A percentile compares a stretch with the other conserved stretches of the same genome.
Evolutionary conservation across 73 alveolate species (phyloP).

Genomic region (Stentor roeselii): DNA sequence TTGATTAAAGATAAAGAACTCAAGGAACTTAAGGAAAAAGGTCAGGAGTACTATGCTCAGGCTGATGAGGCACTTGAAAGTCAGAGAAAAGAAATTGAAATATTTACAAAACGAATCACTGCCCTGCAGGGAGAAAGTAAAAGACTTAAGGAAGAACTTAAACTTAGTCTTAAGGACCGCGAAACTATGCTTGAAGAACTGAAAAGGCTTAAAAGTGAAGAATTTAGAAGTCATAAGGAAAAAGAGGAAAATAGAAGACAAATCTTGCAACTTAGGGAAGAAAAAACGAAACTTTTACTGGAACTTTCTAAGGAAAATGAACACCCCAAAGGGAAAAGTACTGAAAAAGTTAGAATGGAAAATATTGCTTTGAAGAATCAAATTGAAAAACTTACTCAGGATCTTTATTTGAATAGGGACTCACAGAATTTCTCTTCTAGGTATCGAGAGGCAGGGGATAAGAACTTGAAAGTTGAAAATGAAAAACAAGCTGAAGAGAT

Average conservation of each 20-base stretch:
- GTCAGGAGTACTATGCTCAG: slow-evolving; percentile 25
- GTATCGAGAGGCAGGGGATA: not conserved
- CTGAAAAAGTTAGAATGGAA: not conserved
- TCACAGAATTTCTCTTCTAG: not conserved
- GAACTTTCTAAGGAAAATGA: slow-evolving; percentile 19
- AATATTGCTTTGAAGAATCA: not conserved
- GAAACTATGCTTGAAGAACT: slow-evolving; percentile 24
- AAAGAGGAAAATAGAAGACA: slow-evolving; percentile 14
- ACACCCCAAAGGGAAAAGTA: not conserved
- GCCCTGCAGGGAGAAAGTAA: not conserved
- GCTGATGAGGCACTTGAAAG: slow-evolving; percentile 12
- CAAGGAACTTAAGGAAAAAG: slow-evolving; percentile 25
- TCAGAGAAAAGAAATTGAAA: slow-evolving; percentile 21
- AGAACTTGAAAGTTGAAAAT: not conserved
- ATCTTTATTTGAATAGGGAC: not conserved
- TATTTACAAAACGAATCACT: not conserved
- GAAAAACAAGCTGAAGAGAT: slow-evolving; percentile 25
- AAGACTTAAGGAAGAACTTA: slow-evolving; percentile 1
- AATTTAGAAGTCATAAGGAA: slow-evolving; percentile 6
- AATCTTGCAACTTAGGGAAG: not conserved
- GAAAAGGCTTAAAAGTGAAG: slow-evolving; percentile 21
- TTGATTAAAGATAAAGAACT: slow-evolving; percentile 13
- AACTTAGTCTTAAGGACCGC: not conserved
- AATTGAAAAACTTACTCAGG: not conserved
- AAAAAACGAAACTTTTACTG: slow-evolving; percentile 5